Conservation (phyloP, 2,329 filamentous ascomycete genomes). For the Xylaria sp. region DNA sequence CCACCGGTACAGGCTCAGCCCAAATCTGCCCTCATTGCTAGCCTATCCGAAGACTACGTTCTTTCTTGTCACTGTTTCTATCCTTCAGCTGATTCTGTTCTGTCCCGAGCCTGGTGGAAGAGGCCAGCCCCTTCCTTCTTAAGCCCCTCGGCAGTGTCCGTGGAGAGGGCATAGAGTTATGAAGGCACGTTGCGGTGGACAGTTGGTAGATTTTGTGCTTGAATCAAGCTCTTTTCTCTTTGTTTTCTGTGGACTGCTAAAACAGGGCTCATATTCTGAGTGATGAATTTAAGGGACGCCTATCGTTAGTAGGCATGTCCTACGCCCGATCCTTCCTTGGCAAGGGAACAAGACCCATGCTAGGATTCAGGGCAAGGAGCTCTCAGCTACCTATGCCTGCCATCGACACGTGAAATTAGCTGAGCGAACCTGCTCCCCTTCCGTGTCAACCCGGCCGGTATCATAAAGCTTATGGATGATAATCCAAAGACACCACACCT, state of each 20-base stretch:
- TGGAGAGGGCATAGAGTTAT: background rate
- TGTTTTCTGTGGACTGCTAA: slow-evolving; percentile 24
- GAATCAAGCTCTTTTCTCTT: slow-evolving; percentile 24
- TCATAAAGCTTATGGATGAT: slow-evolving; percentile 14
- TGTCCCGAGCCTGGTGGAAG: background rate
- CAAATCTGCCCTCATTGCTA: background rate
- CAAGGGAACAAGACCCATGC: slow-evolving; percentile 5
- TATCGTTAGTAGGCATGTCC: slow-evolving; percentile 13
- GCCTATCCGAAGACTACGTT: background rate
- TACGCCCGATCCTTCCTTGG: slow-evolving; percentile 18
- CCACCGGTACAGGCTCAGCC: background rate
- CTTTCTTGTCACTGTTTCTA: background rate
- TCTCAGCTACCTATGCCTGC: slow-evolving; percentile 10
- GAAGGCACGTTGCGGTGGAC: background rate
- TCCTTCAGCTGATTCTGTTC: background rate
- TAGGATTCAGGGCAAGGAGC: slow-evolving; percentile 4
- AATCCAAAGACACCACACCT: background rate
- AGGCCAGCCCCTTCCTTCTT: background rate
- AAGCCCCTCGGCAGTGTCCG: background rate
- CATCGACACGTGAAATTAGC: slow-evolving; percentile 14
- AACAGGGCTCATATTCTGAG: slow-evolving; percentile 16
- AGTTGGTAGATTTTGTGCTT: slow-evolving; percentile 14
- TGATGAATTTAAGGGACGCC: slow-evolving; percentile 2
- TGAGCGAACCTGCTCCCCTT: slow-evolving; percentile 3
- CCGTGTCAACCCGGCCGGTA: background rate